Conservation (phyloP, 2,329 filamentous ascomycete species). For the Fusarium sarcochroum region DNA sequence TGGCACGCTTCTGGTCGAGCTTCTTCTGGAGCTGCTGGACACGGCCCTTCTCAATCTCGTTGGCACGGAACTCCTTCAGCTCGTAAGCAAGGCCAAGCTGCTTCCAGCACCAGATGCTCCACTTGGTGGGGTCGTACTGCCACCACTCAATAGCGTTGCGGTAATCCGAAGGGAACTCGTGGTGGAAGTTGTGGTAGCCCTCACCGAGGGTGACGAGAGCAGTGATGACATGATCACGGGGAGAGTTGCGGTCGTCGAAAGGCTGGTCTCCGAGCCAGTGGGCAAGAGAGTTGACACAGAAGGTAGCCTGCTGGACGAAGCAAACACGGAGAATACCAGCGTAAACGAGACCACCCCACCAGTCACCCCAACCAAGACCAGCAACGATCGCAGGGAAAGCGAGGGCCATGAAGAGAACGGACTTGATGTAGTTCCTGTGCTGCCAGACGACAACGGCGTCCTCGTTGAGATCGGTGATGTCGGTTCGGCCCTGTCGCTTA, state of each 20-base stretch:
- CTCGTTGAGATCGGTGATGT: constrained; percentile 90
- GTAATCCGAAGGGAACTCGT: constrained; percentile 95
- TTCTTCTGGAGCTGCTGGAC: constrained; percentile 94
- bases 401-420: constrained; percentile 82
- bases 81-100: constrained; percentile 86
- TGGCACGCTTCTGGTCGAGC: constrained; percentile 86
- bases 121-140: constrained; percentile 94
- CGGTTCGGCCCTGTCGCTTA: constrained; percentile 87
- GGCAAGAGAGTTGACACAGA: constrained; percentile 92
- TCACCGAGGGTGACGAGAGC: constrained; percentile 88
- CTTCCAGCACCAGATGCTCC: constrained; percentile 89
- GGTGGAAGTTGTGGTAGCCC: constrained; percentile 96
- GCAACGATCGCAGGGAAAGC: constrained; percentile 81
- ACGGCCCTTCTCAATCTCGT: constrained; percentile 93
- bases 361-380: constrained; percentile 86
- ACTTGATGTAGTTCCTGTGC: constrained; percentile 88
- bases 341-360: constrained; percentile 85
- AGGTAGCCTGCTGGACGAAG: constrained; percentile 92
- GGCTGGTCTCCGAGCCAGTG: constrained; percentile 95
- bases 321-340: constrained; percentile 88
- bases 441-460: constrained; percentile 89
- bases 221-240: constrained; percentile 88
- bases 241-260: constrained; percentile 93
- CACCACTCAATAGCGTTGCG: constrained; percentile 92
- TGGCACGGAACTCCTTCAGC: constrained; percentile 90